phyloP scores from a whole-genome alignment of 352 stramenopile genomes.

The Phytophthora litchii region DNA sequence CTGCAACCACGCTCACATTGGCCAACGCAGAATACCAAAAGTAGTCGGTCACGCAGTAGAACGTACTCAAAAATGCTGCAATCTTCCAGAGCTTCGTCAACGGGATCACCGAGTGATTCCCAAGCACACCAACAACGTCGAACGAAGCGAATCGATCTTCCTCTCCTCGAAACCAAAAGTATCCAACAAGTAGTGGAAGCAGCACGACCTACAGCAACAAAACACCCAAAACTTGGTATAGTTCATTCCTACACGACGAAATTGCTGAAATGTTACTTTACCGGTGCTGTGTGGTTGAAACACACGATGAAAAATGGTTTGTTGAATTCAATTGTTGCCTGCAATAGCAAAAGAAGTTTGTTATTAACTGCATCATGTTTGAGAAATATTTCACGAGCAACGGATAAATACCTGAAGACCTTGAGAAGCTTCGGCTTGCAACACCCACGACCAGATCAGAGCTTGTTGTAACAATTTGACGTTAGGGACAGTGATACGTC shows the following conservation, averaged over 20 bases:
- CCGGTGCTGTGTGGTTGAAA: slow-evolving; percentile 55
- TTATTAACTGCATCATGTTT: too few relatives aligned
- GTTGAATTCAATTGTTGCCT: slow-evolving; percentile 32
- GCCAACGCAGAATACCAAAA: slow-evolving; percentile 65
- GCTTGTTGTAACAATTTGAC: slow-evolving; percentile 7
- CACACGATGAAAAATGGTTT: slow-evolving; percentile 70
- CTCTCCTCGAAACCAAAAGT: slow-evolving; percentile 33
- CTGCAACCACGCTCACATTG: slow-evolving; percentile 53
- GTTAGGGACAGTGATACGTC: slow-evolving; percentile 1
- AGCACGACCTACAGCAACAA: slow-evolving; percentile 33
- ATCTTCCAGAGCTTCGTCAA: slow-evolving; percentile 29
- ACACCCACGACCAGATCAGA: slow-evolving; percentile 40
- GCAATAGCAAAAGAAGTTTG: too few relatives aligned
- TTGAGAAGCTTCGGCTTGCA: slow-evolving; percentile 39
- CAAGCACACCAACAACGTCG: slow-evolving; percentile 24
- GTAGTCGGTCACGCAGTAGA: slow-evolving; percentile 63
- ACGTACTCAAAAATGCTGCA: slow-evolving; percentile 42
- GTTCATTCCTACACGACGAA: not conserved
- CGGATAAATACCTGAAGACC: slow-evolving; percentile 17
- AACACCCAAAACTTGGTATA: not conserved
- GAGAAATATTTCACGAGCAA: too few relatives aligned
- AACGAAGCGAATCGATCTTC: slow-evolving; percentile 17
- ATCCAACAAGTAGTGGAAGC: slow-evolving; percentile 42
- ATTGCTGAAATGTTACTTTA: slow-evolving; percentile 14
- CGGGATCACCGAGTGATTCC: slow-evolving; percentile 45